These are phyloP conservation scores for Mycena vulgaris DNA, from an alignment of 768 basidiomycete species.

Conservation along the genomic window DNA sequence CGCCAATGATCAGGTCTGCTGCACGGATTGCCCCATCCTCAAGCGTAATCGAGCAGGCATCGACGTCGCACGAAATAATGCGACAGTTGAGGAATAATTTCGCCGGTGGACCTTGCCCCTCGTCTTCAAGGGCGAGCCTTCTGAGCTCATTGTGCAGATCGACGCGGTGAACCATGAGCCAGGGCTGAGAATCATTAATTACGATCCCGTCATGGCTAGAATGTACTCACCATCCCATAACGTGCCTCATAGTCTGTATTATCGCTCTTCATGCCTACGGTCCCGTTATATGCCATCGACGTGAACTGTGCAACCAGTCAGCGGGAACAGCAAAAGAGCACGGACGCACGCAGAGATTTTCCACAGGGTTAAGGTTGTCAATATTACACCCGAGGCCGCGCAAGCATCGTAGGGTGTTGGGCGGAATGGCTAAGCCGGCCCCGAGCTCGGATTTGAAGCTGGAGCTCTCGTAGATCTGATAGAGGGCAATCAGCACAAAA, in stretches of 20 bases:
- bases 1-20: constrained; percentile 32
- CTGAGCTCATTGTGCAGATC: constrained; percentile 33
- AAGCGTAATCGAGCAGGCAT: constrained; percentile 9
- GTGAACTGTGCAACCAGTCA: constrained; percentile 22
- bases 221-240: constrained; percentile 21
- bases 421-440: constrained; percentile 31
- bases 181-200: constrained; percentile 3
- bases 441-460: constrained; percentile 33
- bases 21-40: neutral
- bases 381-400: constrained; percentile 26
- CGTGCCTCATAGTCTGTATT: constrained; percentile 20
- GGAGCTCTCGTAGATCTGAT: constrained; percentile 31
- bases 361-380: constrained; percentile 20
- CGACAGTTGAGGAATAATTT: constrained; percentile 13
- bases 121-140: constrained; percentile 10
- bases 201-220: neutral
- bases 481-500: neutral
- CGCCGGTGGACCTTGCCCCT: constrained; percentile 21
- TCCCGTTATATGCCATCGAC: constrained; percentile 35
- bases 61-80: constrained; percentile 28
- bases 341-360: constrained; percentile 29
- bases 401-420: constrained; percentile 29
- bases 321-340: neutral
- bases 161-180: constrained; percentile 35
- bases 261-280: constrained; percentile 26